Percentiles rank a stretch among this genome's conserved stretches.
These are phyloP conservation scores for Nakazawaea pomicola DNA, from an alignment of 805 yeast species.

Conservation along the genomic window DNA sequence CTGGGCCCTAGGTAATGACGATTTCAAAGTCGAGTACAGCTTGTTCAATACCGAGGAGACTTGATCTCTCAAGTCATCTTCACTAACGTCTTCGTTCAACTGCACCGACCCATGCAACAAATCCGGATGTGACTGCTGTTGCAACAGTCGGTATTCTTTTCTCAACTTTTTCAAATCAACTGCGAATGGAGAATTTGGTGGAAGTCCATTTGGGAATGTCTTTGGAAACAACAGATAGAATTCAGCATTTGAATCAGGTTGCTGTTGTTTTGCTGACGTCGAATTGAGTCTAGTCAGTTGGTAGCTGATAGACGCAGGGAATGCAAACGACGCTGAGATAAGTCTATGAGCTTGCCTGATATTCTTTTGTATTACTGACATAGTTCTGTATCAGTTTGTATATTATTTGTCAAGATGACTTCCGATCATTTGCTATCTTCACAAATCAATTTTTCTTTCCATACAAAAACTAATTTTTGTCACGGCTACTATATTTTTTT, in stretches of 20 bases:
- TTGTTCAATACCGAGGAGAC: conserved; percentile 58
- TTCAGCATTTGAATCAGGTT: too few species aligned
- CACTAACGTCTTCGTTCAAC: conserved; percentile 21
- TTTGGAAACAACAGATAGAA: conserved; percentile 70
- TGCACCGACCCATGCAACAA: conserved; percentile 25
- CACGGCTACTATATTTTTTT: too few species aligned
- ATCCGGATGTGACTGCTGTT: conserved; percentile 82
- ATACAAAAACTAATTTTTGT: too few species aligned
- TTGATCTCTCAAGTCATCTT: conserved; percentile 18
- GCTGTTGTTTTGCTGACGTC: neutral
- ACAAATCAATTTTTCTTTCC: too few species aligned
- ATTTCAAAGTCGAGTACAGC: conserved; percentile 68
- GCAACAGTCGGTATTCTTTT: conserved; percentile 70
- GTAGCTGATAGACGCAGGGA: too few species aligned
- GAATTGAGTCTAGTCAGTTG: neutral
- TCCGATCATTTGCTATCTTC: too few species aligned
- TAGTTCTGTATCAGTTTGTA: too few species aligned
- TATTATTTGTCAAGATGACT: too few species aligned
- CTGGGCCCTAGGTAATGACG: conserved; percentile 69
- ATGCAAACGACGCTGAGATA: too few species aligned
- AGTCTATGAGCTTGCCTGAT: too few species aligned
- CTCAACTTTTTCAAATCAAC: conserved; percentile 55
- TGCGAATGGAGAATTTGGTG: conserved; percentile 54
- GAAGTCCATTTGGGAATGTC: conserved; percentile 63
- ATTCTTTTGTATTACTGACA: too few species aligned